phyloP scores from a whole-genome alignment of 371 early-diverging fungal species.

The Syncephalastrum contaminatum region DNA sequence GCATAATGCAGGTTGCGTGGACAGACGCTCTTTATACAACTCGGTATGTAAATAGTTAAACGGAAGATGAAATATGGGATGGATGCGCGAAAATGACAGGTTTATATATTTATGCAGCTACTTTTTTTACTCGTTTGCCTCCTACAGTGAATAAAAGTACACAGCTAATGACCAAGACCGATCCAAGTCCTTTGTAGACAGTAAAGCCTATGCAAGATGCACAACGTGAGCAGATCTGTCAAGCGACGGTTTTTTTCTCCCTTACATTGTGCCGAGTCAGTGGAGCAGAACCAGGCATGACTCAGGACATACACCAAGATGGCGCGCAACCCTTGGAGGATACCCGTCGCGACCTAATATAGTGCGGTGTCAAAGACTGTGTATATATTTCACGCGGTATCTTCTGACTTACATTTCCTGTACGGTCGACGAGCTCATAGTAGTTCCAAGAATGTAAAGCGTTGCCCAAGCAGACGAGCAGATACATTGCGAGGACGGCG shows the following conservation, averaged over 20 bases:
- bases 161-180: conserved; percentile 47
- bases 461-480: conserved; percentile 30
- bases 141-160: conserved; percentile 47
- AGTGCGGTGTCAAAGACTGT: conserved; percentile 32
- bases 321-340: conserved; percentile 66
- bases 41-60: too few species aligned
- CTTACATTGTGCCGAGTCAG: conserved; percentile 66
- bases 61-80: too few species aligned
- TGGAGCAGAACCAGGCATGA: conserved; percentile 61
- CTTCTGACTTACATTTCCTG: conserved; percentile 44
- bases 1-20: too few species aligned
- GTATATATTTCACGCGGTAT: conserved; percentile 18
- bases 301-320: conserved; percentile 69
- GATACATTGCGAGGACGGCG: conserved; percentile 29
- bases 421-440: conserved; percentile 52
- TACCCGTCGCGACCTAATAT: conserved; percentile 60
- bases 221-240: not conserved
- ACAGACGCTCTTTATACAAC: too few species aligned
- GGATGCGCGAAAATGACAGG: too few species aligned
- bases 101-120: too few species aligned
- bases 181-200: conserved; percentile 48
- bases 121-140: conserved; percentile 10
- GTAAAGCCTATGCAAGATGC: conserved; percentile 33
- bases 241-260: conserved; percentile 15
- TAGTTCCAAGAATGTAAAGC: conserved; percentile 51